These are phyloP conservation scores for Neotropicomus parvogracilis DNA, from an alignment of 1,284 basidiomycete genomes.

Conservation along the genomic window DNA sequence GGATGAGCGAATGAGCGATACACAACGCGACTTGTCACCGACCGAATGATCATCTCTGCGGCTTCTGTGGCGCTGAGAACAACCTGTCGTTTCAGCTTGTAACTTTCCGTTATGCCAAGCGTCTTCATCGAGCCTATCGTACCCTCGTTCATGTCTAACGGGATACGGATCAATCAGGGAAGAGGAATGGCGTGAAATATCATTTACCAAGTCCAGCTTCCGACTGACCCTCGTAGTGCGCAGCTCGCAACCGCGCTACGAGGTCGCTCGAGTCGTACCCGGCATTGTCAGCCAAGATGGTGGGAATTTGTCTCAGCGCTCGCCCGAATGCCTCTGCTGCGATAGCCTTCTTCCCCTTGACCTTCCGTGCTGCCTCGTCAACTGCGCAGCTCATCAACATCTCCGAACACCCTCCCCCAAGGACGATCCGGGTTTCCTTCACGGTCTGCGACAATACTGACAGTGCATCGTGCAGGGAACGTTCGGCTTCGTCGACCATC, in stretches of 20 bases:
- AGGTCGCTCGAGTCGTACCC: slow-evolving; percentile 97
- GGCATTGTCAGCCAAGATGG: slow-evolving; percentile 96
- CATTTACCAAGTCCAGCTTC: slow-evolving; percentile 81
- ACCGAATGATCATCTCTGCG: slow-evolving; percentile 97
- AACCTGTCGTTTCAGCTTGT: slow-evolving; percentile 96
- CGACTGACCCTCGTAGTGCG: slow-evolving; percentile 85
- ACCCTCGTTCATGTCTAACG: slow-evolving; percentile 82
- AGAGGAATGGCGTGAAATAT: neutral
- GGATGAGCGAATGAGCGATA: slow-evolving; percentile 9
- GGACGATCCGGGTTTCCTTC: slow-evolving; percentile 90
- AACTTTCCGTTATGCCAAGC: slow-evolving; percentile 92
- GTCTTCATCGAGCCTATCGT: slow-evolving; percentile 84
- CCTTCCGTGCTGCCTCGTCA: slow-evolving; percentile 81
- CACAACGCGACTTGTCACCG: slow-evolving; percentile 34
- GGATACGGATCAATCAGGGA: neutral
- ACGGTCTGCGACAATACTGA: slow-evolving; percentile 97
- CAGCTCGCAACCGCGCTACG: slow-evolving; percentile 85
- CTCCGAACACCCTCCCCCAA: slow-evolving; percentile 96
- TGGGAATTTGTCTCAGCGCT: slow-evolving; percentile 93
- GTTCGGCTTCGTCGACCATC: slow-evolving; percentile 99
- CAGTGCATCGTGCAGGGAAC: slow-evolving; percentile 95
- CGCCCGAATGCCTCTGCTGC: slow-evolving; percentile 90
- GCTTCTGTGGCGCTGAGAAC: slow-evolving; percentile 94
- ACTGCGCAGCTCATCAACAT: slow-evolving; percentile 97
- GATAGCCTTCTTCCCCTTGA: slow-evolving; percentile 94